Conservation (phyloP, 2,329 filamentous ascomycete genomes). For the Neofusicoccum parvum region DNA sequence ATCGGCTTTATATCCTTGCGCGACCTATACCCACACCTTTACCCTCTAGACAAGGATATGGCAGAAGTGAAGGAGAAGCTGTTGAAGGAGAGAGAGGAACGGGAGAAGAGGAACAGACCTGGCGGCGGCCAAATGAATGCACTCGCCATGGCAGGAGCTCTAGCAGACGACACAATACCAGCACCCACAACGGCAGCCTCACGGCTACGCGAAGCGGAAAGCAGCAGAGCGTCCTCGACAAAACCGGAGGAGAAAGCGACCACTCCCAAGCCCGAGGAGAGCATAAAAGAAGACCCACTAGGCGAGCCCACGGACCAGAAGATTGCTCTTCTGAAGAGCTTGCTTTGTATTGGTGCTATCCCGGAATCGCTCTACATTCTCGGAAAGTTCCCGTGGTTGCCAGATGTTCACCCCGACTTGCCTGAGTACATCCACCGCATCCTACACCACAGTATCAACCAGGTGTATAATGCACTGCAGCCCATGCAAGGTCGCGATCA, state of each 20-base stretch:
- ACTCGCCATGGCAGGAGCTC: constrained; percentile 79
- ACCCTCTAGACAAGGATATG: constrained; percentile 84
- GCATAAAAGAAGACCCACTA: constrained; percentile 57
- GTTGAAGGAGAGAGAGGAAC: constrained; percentile 74
- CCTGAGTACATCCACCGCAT: constrained; percentile 83
- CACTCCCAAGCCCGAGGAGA: constrained; percentile 44
- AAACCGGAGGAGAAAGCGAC: constrained; percentile 49
- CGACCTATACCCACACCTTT: constrained; percentile 90
- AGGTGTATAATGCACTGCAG: constrained; percentile 63
- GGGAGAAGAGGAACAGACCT: constrained; percentile 69
- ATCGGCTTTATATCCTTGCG: constrained; percentile 92
- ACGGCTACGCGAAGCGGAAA: constrained; percentile 56
- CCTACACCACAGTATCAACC: constrained; percentile 76
- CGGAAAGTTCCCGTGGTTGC: constrained; percentile 89
- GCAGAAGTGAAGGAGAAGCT: constrained; percentile 69
- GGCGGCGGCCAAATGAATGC: constrained; percentile 77
- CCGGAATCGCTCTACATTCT: constrained; percentile 92
- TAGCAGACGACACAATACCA: constrained; percentile 76
- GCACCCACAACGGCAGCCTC: constrained; percentile 43
- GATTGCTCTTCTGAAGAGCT: constrained; percentile 76
- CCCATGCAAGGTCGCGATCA: constrained; percentile 46
- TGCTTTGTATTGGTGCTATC: constrained; percentile 87
- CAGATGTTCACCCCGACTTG: constrained; percentile 81
- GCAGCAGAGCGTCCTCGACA: constrained; percentile 45
- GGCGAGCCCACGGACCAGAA: constrained; percentile 82